Conservation (phyloP, 2,329 filamentous ascomycete species). For the Periglandula ipomoeae region DNA sequence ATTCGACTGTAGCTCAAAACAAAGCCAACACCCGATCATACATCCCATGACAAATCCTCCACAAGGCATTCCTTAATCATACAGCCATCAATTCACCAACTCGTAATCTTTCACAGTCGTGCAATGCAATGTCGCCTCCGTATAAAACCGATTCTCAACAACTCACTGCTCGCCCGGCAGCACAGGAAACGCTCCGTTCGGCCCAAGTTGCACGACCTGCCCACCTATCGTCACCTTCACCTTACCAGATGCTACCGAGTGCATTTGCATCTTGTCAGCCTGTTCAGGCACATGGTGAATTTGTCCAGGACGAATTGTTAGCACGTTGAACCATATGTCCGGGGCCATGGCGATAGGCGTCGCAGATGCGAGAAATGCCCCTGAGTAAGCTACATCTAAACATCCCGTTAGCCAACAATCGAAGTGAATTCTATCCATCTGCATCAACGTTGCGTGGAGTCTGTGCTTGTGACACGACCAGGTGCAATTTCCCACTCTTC, state of each 20-base stretch:
- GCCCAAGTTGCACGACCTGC: constrained; percentile 31
- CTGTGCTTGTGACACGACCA: constrained; percentile 25
- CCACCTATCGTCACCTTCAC: constrained; percentile 27
- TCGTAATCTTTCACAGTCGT: constrained; percentile 21
- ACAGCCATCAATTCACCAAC: too few relatives aligned
- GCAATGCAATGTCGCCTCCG: constrained; percentile 34
- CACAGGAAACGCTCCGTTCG: constrained; percentile 35
- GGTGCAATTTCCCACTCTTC: constrained; percentile 29
- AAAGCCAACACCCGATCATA: too few relatives aligned
- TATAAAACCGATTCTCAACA: constrained; percentile 34
- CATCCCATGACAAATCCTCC: too few relatives aligned
- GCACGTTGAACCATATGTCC: constrained; percentile 31
- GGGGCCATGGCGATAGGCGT: constrained; percentile 26
- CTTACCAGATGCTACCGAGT: constrained; percentile 32
- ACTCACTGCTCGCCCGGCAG: constrained; percentile 26
- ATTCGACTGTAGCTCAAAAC: too few relatives aligned
- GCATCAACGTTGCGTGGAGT: constrained; percentile 23
- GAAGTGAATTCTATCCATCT: not conserved
- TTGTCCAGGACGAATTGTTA: constrained; percentile 30
- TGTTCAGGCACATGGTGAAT: constrained; percentile 21
- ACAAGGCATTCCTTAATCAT: too few relatives aligned
- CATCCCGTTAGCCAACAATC: not conserved
- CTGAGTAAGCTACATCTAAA: constrained; percentile 33
- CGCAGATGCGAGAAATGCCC: constrained; percentile 28
- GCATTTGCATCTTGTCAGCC: constrained; percentile 25